Evolutionary conservation across 306 rosid species (phyloP).

Genomic region (Senna tora): DNA sequence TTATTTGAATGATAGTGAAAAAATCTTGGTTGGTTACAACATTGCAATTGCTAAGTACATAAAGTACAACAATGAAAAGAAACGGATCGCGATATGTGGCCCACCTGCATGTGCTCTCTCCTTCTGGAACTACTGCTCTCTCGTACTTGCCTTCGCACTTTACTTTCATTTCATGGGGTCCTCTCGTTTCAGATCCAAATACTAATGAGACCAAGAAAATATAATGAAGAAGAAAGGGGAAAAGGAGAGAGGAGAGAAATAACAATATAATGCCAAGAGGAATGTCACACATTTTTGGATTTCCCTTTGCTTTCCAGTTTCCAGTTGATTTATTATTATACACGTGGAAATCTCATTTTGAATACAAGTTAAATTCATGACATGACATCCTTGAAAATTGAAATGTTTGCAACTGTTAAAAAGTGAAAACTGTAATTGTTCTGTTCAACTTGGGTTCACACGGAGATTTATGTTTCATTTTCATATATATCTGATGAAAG

Average conservation of each 20-base stretch:
- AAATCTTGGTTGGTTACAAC: conserved; percentile 27
- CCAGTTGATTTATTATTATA: not conserved
- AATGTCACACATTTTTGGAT: not conserved
- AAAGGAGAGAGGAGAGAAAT: not conserved
- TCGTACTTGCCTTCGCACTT: conserved; percentile 13
- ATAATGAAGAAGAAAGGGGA: not conserved
- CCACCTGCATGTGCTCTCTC: not conserved
- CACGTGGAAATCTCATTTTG: not conserved
- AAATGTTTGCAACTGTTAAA: not conserved
- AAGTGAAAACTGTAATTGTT: too few species aligned
- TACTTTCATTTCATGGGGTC: not conserved
- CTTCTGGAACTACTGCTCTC: not conserved
- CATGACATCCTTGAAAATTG: not conserved
- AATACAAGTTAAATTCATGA: not conserved
- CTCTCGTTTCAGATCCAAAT: conserved; percentile 4
- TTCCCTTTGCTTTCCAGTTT: not conserved
- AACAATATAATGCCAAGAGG: not conserved
- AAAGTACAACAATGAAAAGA: not conserved
- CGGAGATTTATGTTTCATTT: not conserved
- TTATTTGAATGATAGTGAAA: not conserved
- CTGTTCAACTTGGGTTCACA: not conserved
- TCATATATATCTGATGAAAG: not conserved
- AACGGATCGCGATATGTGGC: conserved; percentile 1
- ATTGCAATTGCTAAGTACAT: not conserved
- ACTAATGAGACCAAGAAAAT: not conserved